Percentiles rank a stretch among this genome's conserved stretches.
Conservation (phyloP, 345 rosid genomes). For the Eucalyptus grandis region DNA sequence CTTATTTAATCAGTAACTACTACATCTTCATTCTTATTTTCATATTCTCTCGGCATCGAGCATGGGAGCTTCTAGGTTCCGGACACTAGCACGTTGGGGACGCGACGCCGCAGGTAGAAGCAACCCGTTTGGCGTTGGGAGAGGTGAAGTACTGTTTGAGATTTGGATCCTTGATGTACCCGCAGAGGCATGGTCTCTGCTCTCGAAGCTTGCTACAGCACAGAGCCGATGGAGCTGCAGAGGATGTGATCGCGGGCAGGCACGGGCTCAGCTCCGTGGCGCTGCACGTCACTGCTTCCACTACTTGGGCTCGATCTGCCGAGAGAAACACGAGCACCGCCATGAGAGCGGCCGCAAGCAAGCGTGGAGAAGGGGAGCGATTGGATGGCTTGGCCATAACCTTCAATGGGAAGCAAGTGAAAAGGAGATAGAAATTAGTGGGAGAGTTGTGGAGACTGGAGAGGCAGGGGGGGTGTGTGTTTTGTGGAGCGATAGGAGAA, state of each 20-base stretch:
- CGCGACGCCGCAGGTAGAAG: constrained; percentile 27
- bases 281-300: constrained; percentile 35
- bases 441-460: neutral
- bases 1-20: neutral
- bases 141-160: constrained; percentile 22
- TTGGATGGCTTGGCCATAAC: neutral
- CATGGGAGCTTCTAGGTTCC: neutral
- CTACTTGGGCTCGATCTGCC: neutral
- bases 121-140: constrained; percentile 33
- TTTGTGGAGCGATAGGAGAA: neutral
- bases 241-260: constrained; percentile 15
- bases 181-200: constrained; percentile 60
- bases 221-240: constrained; percentile 16
- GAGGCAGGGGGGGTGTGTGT: neutral
- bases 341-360: neutral
- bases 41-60: neutral
- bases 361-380: neutral
- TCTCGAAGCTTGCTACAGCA: constrained; percentile 54
- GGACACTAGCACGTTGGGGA: constrained; percentile 31
- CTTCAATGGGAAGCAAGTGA: neutral
- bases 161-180: constrained; percentile 34
- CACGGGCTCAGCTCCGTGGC: constrained; percentile 43
- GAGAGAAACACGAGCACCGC: neutral
- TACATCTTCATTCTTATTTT: neutral
- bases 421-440: neutral